These are phyloP conservation scores for Cylindrotheca closterium DNA, from an alignment of 108 stramenopile species.

Conservation along the genomic window DNA sequence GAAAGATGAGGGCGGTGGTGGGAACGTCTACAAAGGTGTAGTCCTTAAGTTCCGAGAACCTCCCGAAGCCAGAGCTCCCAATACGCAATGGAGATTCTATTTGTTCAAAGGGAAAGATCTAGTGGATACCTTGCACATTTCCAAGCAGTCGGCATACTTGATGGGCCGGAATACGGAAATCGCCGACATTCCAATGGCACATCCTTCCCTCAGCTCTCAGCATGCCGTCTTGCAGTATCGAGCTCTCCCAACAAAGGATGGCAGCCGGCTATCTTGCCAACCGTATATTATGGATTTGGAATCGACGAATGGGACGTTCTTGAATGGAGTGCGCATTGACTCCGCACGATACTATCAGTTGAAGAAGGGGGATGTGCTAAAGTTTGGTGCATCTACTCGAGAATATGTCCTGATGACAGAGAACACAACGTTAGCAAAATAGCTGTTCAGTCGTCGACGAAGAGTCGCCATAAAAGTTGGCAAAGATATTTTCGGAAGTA, in stretches of 20 bases:
- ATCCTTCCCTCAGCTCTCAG: conserved; percentile 88
- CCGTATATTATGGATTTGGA: conserved; percentile 98
- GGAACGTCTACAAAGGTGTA: conserved; percentile 90
- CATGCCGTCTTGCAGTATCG: conserved; percentile 98
- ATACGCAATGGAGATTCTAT: conserved; percentile 92
- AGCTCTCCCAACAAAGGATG: conserved; percentile 34
- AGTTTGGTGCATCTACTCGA: conserved; percentile 85
- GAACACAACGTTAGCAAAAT: conserved; percentile 39
- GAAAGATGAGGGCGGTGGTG: conserved; percentile 80
- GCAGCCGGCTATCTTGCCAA: conserved; percentile 49
- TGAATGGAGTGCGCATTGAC: conserved; percentile 90
- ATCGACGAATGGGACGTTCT: conserved; percentile 92
- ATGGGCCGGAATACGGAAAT: conserved; percentile 89
- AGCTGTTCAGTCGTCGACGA: too few species aligned
- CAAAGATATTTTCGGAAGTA: too few species aligned
- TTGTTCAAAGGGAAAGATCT: conserved; percentile 77
- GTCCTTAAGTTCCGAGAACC: conserved; percentile 95
- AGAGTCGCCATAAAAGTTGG: too few species aligned
- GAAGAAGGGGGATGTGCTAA: conserved; percentile 88
- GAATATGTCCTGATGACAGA: conserved; percentile 96
- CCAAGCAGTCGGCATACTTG: conserved; percentile 91
- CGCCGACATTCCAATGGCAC: conserved; percentile 83
- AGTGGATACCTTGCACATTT: conserved; percentile 78
- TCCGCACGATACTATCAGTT: conserved; percentile 94
- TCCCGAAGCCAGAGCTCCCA: conserved; percentile 88